Conservation (phyloP, 2,329 filamentous ascomycete genomes). For the Cladosporium sphaerospermum region DNA sequence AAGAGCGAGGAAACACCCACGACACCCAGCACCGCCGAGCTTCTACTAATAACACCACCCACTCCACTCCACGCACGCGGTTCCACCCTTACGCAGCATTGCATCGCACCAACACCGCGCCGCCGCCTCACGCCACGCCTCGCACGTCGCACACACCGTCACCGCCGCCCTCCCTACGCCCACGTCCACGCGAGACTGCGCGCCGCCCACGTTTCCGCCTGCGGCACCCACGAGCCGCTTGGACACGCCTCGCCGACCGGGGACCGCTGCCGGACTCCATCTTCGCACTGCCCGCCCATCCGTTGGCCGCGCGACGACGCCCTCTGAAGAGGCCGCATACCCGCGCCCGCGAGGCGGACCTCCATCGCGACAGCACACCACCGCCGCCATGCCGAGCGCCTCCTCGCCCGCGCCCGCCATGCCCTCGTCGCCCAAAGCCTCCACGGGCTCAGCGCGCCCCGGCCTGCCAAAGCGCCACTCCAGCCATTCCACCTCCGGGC, state of each 20-base stretch:
- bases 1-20: background rate
- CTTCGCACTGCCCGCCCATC: background rate
- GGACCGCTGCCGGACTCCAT: background rate
- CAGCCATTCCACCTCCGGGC: slow-evolving; percentile 22
- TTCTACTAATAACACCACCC: background rate
- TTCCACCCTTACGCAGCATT: slow-evolving; percentile 4
- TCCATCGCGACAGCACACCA: background rate
- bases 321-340: background rate
- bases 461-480: slow-evolving; percentile 26
- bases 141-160: slow-evolving; percentile 1
- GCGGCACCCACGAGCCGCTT: slow-evolving; percentile 1
- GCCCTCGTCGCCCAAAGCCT: slow-evolving; percentile 9
- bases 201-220: background rate
- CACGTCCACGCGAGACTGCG: background rate
- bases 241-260: background rate
- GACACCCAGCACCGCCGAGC: too few species aligned
- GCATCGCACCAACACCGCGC: background rate
- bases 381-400: slow-evolving; percentile 9
- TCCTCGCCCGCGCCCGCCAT: slow-evolving; percentile 6
- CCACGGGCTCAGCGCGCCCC: slow-evolving; percentile 17
- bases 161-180: background rate
- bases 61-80: background rate
- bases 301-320: background rate
- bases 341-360: slow-evolving; percentile 1
- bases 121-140: background rate